Evolutionary conservation across 768 basidiomycete species (phyloP).

Genomic region (Serendipita sp.): DNA sequence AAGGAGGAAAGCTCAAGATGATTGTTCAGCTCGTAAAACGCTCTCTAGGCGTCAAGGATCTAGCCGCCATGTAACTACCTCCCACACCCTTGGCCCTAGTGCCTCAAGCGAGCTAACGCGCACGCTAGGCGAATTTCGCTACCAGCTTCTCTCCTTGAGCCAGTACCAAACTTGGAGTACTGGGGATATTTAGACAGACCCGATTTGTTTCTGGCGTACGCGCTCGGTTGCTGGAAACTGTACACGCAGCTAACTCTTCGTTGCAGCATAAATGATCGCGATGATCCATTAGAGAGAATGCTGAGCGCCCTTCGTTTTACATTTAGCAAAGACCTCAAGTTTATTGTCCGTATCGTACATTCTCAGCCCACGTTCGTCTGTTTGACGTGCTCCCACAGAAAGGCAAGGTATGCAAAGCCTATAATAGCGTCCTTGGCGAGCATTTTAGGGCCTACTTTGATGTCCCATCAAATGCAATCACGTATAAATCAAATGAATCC

Average conservation of each 20-base stretch:
- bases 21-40: slow-evolving; percentile 82
- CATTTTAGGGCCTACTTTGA: slow-evolving; percentile 85
- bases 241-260: background rate
- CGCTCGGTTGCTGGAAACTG: slow-evolving; percentile 13
- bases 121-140: slow-evolving; percentile 65
- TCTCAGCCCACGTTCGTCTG: background rate
- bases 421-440: slow-evolving; percentile 76
- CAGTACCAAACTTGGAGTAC: slow-evolving; percentile 90
- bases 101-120: background rate
- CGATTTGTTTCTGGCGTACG: slow-evolving; percentile 81
- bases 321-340: slow-evolving; percentile 90
- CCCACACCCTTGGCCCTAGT: background rate
- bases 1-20: slow-evolving; percentile 88
- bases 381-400: slow-evolving; percentile 30
- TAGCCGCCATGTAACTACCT: slow-evolving; percentile 67
- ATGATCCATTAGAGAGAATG: slow-evolving; percentile 89
- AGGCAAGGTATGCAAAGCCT: slow-evolving; percentile 86
- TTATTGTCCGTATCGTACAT: slow-evolving; percentile 39
- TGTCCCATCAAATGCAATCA: slow-evolving; percentile 31
- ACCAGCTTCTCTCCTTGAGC: slow-evolving; percentile 84
- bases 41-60: slow-evolving; percentile 85
- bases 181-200: slow-evolving; percentile 89
- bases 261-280: slow-evolving; percentile 73
- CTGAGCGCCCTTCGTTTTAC: slow-evolving; percentile 76
- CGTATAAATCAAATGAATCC: slow-evolving; percentile 32